Evolutionary conservation across 1,284 basidiomycete species (phyloP), one percentile per base, ranked within the genome.

Genomic region (Serendipita sp.): DNA sequence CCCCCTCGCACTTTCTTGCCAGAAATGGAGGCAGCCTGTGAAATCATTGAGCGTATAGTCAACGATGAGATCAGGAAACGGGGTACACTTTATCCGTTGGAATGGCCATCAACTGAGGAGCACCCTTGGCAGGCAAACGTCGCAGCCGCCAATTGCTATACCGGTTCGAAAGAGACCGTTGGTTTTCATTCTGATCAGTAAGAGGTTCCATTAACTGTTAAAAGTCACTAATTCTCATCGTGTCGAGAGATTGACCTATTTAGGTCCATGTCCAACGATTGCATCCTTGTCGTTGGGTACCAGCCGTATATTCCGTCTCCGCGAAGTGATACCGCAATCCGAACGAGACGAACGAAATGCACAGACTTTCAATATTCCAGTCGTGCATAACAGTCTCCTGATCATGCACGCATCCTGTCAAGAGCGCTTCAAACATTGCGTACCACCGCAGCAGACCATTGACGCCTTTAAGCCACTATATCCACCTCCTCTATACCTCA

Each of bases 341-440:
- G 80, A 89, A 70, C 73, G 71, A 8, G 75, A 75, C 5, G 73
- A 71, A 61, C 82, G 84, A 58, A 75, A 74, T 61, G 80, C 87
- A 0, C 79, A 84, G 66, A 95, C 92, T 0, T 93, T 87, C 72
- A 91, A 93, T 71, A 80, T 95, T 26, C 83, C 85, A 10, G 74
- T 96, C 29, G 73, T 82, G 3, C 93, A 96, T 70, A 96, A 96
- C 70, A 90, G 88, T 32, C 76, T 93, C 38, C 78, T 82, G n/a
- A 87, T 95, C 68, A 97, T 97, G 93, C 89, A 93, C 67, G 89
- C 89, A 0, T 86, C 88, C 1, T 87, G 85, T 66, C 93, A 97
- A 75, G 93, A 97, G 72, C 78, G 78, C 22, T 97, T 87, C 76
- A 96, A 96, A 68, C 88, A 90, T 67, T 79, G 81, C 5, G 79